phyloP scores from a whole-genome alignment of 176 grass and related monocot genomes.

The Poa annua region DNA sequence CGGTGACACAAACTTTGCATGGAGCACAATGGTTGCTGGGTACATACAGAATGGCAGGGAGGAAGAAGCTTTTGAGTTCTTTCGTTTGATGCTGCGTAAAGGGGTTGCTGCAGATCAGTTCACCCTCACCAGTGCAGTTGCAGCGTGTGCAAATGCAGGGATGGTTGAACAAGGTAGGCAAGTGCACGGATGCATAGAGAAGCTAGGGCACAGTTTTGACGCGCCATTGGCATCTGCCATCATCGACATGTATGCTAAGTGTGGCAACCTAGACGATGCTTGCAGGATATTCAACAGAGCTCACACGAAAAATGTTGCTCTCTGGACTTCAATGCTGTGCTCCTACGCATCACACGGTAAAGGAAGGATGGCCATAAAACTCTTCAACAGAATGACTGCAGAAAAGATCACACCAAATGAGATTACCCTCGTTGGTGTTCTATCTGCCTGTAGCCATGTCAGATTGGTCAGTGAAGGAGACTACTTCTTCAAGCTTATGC shows the following conservation, averaged over 20 bases:
- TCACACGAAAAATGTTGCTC: too few species aligned
- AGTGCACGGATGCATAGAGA: conserved; percentile 49
- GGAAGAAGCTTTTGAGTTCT: conserved; percentile 60
- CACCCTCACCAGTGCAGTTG: conserved; percentile 57
- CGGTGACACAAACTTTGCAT: conserved; percentile 43
- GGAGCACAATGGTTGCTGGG: conserved; percentile 62
- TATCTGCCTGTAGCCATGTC: too few species aligned
- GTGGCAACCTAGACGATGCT: conserved; percentile 54
- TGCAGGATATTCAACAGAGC: too few species aligned
- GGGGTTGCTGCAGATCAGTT: conserved; percentile 48
- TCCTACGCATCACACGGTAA: too few species aligned
- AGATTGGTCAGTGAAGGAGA: too few species aligned
- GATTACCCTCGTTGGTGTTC: too few species aligned
- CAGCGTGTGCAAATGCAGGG: conserved; percentile 61
- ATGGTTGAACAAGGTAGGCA: conserved; percentile 63
- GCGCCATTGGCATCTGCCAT: conserved; percentile 45
- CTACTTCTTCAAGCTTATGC: too few species aligned
- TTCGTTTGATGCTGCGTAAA: conserved; percentile 50
- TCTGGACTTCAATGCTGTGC: too few species aligned
- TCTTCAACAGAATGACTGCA: too few species aligned
- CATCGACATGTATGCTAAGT: conserved; percentile 62
- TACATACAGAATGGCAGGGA: conserved; percentile 60
- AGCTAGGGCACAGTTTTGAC: conserved; percentile 51
- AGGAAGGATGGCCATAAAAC: too few species aligned
- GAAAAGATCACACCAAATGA: too few species aligned